Percentiles rank a stretch among this genome's conserved stretches.
Evolutionary conservation across 2,329 filamentous ascomycete species (phyloP).

Genomic region (Fusarium agapanthi): DNA sequence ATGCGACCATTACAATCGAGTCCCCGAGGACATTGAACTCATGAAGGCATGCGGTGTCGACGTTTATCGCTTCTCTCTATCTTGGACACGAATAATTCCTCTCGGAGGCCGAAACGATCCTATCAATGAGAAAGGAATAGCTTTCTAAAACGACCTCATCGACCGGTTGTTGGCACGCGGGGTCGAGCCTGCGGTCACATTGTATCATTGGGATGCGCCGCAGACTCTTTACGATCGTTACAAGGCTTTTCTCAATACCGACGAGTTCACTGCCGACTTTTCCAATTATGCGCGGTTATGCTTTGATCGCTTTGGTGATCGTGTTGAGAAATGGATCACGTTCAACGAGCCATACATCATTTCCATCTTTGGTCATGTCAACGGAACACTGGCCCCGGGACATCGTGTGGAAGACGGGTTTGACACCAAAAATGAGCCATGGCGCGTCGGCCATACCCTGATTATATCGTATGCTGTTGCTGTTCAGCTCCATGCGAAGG

Average conservation of each 20-base stretch:
- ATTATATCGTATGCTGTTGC: background rate
- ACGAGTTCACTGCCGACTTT: background rate
- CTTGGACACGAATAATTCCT: constrained; percentile 70
- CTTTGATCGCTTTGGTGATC: background rate
- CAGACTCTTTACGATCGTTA: background rate
- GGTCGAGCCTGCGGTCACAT: background rate
- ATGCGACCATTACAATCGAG: constrained; percentile 49
- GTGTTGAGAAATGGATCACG: constrained; percentile 39
- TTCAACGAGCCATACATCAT: constrained; percentile 44
- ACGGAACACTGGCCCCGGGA: constrained; percentile 32
- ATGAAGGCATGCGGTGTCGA: constrained; percentile 63
- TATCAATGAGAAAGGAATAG: background rate
- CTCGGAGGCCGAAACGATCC: constrained; percentile 43
- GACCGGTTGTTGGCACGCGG: background rate
- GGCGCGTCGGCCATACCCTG: background rate
- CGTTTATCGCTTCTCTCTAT: constrained; percentile 69
- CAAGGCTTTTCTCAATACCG: background rate
- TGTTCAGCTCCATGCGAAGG: background rate
- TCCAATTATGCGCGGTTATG: background rate
- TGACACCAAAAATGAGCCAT: background rate
- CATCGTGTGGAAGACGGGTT: background rate
- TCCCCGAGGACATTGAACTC: constrained; percentile 62
- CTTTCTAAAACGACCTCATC: constrained; percentile 1
- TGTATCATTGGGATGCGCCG: background rate
- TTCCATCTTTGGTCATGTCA: constrained; percentile 36